Evolutionary conservation across 2,329 filamentous ascomycete genomes (phyloP).

Genomic region (Chaetomiaceae sp.): DNA sequence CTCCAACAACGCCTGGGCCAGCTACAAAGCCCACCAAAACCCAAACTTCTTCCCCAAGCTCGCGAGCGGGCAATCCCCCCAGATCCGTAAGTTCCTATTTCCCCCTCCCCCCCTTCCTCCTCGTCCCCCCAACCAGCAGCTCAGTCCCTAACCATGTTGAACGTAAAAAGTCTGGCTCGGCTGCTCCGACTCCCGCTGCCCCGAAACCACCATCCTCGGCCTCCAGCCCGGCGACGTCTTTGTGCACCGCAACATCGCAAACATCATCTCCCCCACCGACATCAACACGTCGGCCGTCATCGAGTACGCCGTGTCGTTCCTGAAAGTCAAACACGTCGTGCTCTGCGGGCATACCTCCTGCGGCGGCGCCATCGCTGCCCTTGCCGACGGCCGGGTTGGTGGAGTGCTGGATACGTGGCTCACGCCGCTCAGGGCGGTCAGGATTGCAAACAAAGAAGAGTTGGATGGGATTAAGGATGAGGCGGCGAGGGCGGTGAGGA

Average conservation of each 20-base stretch:
- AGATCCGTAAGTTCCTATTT: constrained; percentile 47
- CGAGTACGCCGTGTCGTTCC: constrained; percentile 69
- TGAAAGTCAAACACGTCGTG: constrained; percentile 68
- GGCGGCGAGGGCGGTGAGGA: constrained; percentile 50
- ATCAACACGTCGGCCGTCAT: constrained; percentile 71
- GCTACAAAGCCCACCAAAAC: constrained; percentile 59
- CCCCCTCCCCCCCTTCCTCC: not conserved
- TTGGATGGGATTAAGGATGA: constrained; percentile 51
- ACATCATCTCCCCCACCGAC: constrained; percentile 71
- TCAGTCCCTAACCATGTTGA: not conserved
- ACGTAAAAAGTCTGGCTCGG: constrained; percentile 66
- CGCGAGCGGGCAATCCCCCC: constrained; percentile 61
- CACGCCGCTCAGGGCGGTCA: constrained; percentile 45
- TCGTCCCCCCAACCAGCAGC: not conserved
- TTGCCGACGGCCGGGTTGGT: constrained; percentile 44
- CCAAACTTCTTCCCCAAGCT: constrained; percentile 67
- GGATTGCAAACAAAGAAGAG: constrained; percentile 48
- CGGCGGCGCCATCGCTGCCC: constrained; percentile 61
- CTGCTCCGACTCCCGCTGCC: constrained; percentile 80
- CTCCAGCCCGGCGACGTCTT: constrained; percentile 81
- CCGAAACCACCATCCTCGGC: constrained; percentile 76
- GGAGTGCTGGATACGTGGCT: constrained; percentile 55
- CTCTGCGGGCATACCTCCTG: constrained; percentile 66
- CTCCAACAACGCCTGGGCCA: constrained; percentile 68
- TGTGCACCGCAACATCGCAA: constrained; percentile 87